Evolutionary conservation across 306 rosid genomes (phyloP).

Genomic region (Datisca glomerata): DNA sequence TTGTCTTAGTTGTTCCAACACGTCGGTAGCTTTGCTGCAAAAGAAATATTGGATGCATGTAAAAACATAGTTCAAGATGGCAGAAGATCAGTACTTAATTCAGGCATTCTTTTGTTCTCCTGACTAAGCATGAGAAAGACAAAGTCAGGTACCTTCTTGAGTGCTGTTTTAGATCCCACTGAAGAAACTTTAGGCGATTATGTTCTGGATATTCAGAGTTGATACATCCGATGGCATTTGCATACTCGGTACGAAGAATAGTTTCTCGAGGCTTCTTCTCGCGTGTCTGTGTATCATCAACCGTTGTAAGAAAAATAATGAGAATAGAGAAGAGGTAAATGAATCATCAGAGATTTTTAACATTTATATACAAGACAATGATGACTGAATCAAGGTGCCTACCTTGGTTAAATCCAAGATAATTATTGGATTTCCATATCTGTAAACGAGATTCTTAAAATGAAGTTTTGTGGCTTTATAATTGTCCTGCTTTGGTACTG

Average conservation of each 20-base stretch:
- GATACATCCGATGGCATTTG: conserved; percentile 60
- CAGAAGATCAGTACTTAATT: conserved; percentile 19
- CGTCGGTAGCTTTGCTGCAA: conserved; percentile 60
- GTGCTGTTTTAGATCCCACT: conserved; percentile 82
- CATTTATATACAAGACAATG: background rate
- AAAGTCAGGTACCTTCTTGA: conserved; percentile 47
- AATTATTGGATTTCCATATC: conserved; percentile 89
- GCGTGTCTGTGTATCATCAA: conserved; percentile 28
- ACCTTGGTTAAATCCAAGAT: conserved; percentile 92
- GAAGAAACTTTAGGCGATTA: conserved; percentile 52
- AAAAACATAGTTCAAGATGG: background rate
- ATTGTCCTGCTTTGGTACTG: conserved; percentile 61
- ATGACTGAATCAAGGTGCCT: background rate
- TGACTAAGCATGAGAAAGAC: background rate
- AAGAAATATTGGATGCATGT: conserved; percentile 8
- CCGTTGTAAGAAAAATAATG: too few species aligned
- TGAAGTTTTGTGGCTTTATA: conserved; percentile 85
- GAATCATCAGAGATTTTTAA: background rate
- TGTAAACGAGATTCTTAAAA: conserved; percentile 63
- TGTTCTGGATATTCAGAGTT: conserved; percentile 37
- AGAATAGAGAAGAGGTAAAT: too few species aligned
- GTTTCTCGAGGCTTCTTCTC: conserved; percentile 94
- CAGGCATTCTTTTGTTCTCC: background rate
- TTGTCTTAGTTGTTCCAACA: conserved; percentile 45
- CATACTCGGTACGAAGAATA: conserved; percentile 65